A percentile compares a stretch with the other conserved stretches of the same genome.
phyloP scores from a whole-genome alignment of 352 stramenopile species.

The Globisporangium polare region DNA sequence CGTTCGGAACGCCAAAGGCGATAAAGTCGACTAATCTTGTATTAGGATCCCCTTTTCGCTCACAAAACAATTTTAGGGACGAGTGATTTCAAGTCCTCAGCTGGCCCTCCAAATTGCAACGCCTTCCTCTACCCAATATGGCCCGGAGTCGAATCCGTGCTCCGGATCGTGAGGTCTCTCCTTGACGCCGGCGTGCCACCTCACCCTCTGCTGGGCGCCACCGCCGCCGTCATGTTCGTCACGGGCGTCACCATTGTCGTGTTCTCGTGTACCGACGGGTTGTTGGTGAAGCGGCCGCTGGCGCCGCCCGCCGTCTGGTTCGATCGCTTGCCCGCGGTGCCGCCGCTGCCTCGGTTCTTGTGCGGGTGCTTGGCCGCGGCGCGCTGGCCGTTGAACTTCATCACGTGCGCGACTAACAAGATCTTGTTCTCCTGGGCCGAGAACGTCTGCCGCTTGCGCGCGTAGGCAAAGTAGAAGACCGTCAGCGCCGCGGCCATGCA shows the following conservation, averaged over 20 bases:
- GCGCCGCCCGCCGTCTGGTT: background rate
- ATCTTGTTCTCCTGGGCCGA: slow-evolving; percentile 20
- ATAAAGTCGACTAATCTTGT: too few relatives aligned
- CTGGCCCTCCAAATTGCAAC: too few relatives aligned
- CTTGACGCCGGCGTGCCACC: too few relatives aligned
- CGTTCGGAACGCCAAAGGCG: too few relatives aligned
- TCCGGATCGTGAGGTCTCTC: too few relatives aligned
- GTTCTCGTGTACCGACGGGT: background rate
- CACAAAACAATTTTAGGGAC: too few relatives aligned
- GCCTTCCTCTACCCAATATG: too few relatives aligned
- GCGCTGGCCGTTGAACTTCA: slow-evolving; percentile 19
- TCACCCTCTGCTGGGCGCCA: too few relatives aligned
- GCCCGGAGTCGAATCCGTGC: background rate
- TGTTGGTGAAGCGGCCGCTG: background rate
- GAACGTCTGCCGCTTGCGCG: slow-evolving; percentile 20
- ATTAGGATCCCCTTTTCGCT: too few relatives aligned
- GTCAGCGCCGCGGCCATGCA: background rate
- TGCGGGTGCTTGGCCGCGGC: background rate
- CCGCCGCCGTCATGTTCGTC: background rate
- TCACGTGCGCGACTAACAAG: slow-evolving; percentile 26
- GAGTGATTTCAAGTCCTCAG: too few relatives aligned
- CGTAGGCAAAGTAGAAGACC: slow-evolving; percentile 19
- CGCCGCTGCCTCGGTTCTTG: background rate
- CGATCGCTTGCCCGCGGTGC: background rate
- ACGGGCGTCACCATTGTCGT: background rate